phyloP scores from a whole-genome alignment of 192 early-diverging fungal genomes.

The Allomyces arbusculus region DNA sequence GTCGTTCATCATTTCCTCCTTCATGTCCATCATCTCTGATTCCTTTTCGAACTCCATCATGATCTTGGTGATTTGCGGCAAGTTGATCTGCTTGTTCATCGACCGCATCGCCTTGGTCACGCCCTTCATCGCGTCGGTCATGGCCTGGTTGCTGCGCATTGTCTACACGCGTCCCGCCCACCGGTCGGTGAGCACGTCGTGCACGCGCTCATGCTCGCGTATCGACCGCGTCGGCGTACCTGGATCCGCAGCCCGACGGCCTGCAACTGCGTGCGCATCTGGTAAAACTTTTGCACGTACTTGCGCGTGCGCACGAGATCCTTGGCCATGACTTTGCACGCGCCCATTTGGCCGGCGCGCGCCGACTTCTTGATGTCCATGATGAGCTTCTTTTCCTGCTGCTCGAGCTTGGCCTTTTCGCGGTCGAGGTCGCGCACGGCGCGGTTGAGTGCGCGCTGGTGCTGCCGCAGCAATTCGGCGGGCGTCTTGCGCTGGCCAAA shows the following conservation, averaged over 20 bases:
- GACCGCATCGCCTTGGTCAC: constrained; percentile 89
- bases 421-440: constrained; percentile 84
- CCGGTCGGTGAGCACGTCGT: too few relatives aligned
- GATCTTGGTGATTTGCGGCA: constrained; percentile 81
- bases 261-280: constrained; percentile 87
- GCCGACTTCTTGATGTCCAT: constrained; percentile 81
- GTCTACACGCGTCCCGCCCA: constrained; percentile 24
- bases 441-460: constrained; percentile 66
- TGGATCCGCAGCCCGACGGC: constrained; percentile 71
- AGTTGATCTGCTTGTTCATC: constrained; percentile 89
- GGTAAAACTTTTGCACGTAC: constrained; percentile 88
- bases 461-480: constrained; percentile 73
- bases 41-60: constrained; percentile 97
- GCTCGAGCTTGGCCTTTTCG: constrained; percentile 69
- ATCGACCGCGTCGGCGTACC: constrained; percentile 18
- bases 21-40: constrained; percentile 94
- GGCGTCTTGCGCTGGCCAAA: constrained; percentile 69
- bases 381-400: constrained; percentile 89
- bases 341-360: constrained; percentile 74
- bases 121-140: constrained; percentile 85
- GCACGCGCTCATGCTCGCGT: not conserved
- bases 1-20: constrained; percentile 96
- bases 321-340: constrained; percentile 93
- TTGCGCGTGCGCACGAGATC: constrained; percentile 85
- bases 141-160: constrained; percentile 81